Percentiles rank a stretch among this genome's conserved stretches.
These are phyloP conservation scores for Fraxinus nigra DNA, from an alignment of 305 asterid species.

Conservation along the genomic window DNA sequence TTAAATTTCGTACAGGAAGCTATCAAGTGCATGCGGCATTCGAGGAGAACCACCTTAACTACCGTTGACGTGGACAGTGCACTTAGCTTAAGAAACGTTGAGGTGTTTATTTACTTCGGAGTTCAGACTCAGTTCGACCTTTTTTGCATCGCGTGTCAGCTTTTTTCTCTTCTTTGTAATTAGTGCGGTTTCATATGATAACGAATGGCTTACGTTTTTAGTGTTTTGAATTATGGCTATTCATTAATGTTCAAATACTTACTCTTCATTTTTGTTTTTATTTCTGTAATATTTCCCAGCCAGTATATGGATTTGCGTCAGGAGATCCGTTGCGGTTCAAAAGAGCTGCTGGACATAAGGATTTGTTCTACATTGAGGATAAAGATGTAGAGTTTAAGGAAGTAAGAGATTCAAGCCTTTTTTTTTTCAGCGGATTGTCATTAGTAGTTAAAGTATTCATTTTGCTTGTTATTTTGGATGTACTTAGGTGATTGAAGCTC, in stretches of 20 bases:
- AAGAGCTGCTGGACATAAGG: slow-evolving; percentile 88
- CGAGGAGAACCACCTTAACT: slow-evolving; percentile 84
- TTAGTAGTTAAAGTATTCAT: not conserved
- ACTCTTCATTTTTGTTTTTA: slow-evolving; percentile 12
- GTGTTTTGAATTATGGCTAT: not conserved
- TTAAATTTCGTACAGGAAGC: slow-evolving; percentile 64
- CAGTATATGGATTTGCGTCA: slow-evolving; percentile 88
- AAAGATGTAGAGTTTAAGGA: slow-evolving; percentile 93
- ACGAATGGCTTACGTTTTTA: not conserved
- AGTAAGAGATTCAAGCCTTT: slow-evolving; percentile 37
- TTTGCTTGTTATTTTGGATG: slow-evolving; percentile 11
- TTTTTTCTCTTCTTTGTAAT: not conserved
- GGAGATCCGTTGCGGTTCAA: slow-evolving; percentile 82
- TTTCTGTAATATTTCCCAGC: slow-evolving; percentile 42
- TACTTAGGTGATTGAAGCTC: slow-evolving; percentile 84
- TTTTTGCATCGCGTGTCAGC: not conserved
- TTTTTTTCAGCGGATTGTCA: not conserved
- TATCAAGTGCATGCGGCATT: slow-evolving; percentile 95
- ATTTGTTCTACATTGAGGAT: slow-evolving; percentile 83
- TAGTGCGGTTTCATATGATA: not conserved
- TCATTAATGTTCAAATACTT: not conserved
- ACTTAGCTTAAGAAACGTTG: slow-evolving; percentile 76
- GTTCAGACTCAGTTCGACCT: not conserved
- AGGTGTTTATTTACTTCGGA: slow-evolving; percentile 41
- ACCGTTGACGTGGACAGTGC: slow-evolving; percentile 93